These are phyloP conservation scores for Ascocoryne sarcoides DNA, from an alignment of 2,329 filamentous ascomycete genomes.

Conservation along the genomic window DNA sequence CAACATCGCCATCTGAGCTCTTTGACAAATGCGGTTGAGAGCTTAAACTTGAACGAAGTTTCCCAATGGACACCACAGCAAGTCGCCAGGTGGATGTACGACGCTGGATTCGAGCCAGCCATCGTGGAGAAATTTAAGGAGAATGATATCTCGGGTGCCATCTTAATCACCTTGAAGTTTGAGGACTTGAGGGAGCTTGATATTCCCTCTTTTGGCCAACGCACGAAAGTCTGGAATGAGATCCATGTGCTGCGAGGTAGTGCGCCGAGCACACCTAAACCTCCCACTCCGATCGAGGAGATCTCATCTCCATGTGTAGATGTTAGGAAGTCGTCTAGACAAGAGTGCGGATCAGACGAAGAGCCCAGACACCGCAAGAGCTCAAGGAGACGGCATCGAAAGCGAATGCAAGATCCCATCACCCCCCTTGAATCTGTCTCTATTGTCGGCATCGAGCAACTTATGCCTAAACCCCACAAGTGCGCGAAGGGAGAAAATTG, in stretches of 20 bases:
- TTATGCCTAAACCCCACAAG: slow-evolving; percentile 73
- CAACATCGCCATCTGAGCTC: slow-evolving; percentile 39
- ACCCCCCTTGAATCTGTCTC: slow-evolving; percentile 77
- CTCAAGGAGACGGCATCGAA: slow-evolving; percentile 21
- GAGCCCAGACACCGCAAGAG: slow-evolving; percentile 22
- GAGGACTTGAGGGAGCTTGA: slow-evolving; percentile 77
- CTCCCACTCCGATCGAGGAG: slow-evolving; percentile 54
- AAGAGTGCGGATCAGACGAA: slow-evolving; percentile 18
- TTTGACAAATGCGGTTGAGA: slow-evolving; percentile 46
- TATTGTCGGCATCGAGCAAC: slow-evolving; percentile 85
- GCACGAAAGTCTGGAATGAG: slow-evolving; percentile 72
- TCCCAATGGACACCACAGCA: slow-evolving; percentile 64
- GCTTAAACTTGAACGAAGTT: slow-evolving; percentile 52
- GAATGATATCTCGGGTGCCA: slow-evolving; percentile 85
- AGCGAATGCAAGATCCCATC: slow-evolving; percentile 49
- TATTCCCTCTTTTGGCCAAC: slow-evolving; percentile 72
- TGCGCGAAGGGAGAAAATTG: slow-evolving; percentile 85
- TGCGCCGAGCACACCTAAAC: slow-evolving; percentile 40
- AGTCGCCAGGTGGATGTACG: slow-evolving; percentile 80
- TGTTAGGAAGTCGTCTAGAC: slow-evolving; percentile 3
- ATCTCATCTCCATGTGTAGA: slow-evolving; percentile 29
- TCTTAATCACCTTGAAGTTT: slow-evolving; percentile 84
- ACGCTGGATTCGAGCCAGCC: slow-evolving; percentile 67
- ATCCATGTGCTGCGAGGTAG: slow-evolving; percentile 60
- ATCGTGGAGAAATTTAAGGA: slow-evolving; percentile 78